These are phyloP conservation scores for Stephanocyclus meneghinianus DNA, from an alignment of 352 stramenopile genomes.

Conservation along the genomic window DNA sequence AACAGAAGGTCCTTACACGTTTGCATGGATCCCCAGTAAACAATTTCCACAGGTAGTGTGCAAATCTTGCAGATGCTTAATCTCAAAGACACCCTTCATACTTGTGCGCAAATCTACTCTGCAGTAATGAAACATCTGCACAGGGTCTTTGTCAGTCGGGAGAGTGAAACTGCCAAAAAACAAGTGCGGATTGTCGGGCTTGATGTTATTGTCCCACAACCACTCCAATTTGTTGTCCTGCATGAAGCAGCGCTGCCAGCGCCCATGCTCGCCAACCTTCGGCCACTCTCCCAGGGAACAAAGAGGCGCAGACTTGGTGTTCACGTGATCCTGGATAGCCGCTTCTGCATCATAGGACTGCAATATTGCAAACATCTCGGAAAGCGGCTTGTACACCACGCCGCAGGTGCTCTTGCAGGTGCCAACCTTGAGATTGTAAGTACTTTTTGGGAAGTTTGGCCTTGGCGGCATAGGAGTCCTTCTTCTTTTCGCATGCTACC, in stretches of 20 bases:
- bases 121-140: neutral
- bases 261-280: neutral
- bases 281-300: neutral
- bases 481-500: no score
- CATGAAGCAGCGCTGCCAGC: neutral
- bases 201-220: neutral
- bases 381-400: neutral
- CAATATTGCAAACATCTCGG: neutral
- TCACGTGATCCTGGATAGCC: neutral
- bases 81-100: neutral
- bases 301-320: neutral
- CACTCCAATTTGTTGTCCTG: neutral
- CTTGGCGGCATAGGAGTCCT: no score
- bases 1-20: neutral
- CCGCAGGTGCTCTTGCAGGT: neutral
- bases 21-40: neutral
- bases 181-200: neutral
- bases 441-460: no score
- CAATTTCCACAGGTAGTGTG: neutral
- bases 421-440: no score
- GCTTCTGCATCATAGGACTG: neutral
- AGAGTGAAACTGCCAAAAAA: neutral
- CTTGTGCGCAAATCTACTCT: slow-evolving; percentile 48
- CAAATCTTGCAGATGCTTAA: neutral
- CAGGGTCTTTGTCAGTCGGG: neutral